Base-by-base conservation (phyloP, 73 alveolate genomes). In the Tetrahymena elliotti region DNA sequence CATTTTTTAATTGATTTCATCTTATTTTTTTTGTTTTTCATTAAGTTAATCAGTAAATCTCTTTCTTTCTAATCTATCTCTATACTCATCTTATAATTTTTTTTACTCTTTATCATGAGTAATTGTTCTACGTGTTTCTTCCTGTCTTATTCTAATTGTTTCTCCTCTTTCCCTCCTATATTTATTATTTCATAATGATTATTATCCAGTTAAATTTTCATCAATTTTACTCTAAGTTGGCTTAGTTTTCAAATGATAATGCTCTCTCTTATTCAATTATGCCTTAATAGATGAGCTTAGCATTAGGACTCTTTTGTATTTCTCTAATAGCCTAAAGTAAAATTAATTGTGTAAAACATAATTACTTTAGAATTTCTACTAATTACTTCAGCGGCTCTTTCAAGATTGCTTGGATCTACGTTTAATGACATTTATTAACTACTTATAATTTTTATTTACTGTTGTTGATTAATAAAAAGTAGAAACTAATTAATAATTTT, bases 31-130 rank as follows among this genome's bases (percentile, higher is more conserved):
- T 47, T 97, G 98, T 95, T 97, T 96, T 88, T 96, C 96, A 39
- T 84, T 54, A 54, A 97, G 52, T 93, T 94, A 97, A 31, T 97
- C 98, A 93, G 97, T 95, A 18, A 94, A 97, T 94, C 98, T 95
- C 83, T 97, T 95, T 38, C 97, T 95, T 41, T 97, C 98, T 22
- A 97, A 95, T 93, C 94, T 95, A 52, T 96, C 98, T 93, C 97
- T 96, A 88, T 97, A 97, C 52, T 97, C 99, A 3, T 98, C 99
- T 24, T 96, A 93, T 52, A 97, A 15, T 84, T 97, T 95, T 22
- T 97, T 94, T 96, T 94, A 95, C 88, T 97, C 98, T 35, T 96
- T 68, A 84, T 97, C 97, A 83, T 97, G 96, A 83, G 97, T 93
- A 36, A 96, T 94, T 22, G 97, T 95, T 92, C 93, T 93, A 27